Evolutionary conservation across 139 green algal species (phyloP).

Genomic region (Parachlorella kessleri): DNA sequence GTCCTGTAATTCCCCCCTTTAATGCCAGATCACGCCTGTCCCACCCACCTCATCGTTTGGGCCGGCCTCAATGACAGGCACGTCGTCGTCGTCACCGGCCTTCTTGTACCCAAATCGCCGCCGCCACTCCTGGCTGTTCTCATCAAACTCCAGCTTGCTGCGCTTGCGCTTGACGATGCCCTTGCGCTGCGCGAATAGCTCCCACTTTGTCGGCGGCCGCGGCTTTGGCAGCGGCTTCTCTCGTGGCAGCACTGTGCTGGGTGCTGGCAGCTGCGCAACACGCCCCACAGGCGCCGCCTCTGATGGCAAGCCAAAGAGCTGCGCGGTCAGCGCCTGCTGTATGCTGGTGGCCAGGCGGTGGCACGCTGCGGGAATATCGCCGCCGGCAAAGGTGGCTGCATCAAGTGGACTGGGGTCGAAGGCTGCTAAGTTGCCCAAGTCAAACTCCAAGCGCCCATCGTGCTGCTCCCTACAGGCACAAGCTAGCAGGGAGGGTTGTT

Average conservation of each 20-base stretch:
- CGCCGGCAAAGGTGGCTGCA: neutral
- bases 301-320: conserved; percentile 78
- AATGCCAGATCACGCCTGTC: neutral
- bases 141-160: conserved; percentile 88
- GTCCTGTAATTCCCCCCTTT: too few relatives aligned
- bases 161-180: conserved; percentile 93
- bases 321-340: conserved; percentile 69
- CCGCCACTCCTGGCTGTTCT: conserved; percentile 74
- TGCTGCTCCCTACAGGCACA: conserved; percentile 56
- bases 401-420: conserved; percentile 75
- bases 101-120: conserved; percentile 91
- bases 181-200: conserved; percentile 94
- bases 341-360: conserved; percentile 62
- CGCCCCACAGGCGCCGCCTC: conserved; percentile 64
- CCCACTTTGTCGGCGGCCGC: conserved; percentile 87
- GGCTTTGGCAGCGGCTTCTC: conserved; percentile 86
- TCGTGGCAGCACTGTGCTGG: conserved; percentile 74
- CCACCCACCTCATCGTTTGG: conserved; percentile 62
- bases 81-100: conserved; percentile 76
- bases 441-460: conserved; percentile 74
- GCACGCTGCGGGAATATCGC: conserved; percentile 34
- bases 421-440: conserved; percentile 85
- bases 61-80: conserved; percentile 91
- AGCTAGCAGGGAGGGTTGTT: neutral
- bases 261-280: conserved; percentile 74